These are phyloP conservation scores for Fraxinus platypoda DNA, from an alignment of 305 asterid genomes.

Conservation along the genomic window DNA sequence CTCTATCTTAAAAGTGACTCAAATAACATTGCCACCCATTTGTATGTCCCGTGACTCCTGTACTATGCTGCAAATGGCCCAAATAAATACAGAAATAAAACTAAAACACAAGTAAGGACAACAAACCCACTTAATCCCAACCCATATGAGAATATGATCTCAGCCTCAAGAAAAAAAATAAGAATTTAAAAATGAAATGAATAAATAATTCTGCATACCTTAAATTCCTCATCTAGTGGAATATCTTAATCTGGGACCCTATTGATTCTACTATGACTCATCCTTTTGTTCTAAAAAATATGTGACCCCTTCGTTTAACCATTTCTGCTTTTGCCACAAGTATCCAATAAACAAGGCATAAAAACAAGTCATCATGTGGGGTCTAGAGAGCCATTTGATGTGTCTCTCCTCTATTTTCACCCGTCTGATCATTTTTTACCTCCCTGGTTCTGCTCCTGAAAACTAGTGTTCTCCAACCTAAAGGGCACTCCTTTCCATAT, in stretches of 20 bases:
- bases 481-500: too few species aligned
- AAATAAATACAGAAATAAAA: neutral
- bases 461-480: neutral
- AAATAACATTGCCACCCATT: neutral
- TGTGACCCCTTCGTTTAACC: neutral
- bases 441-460: neutral
- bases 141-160: neutral
- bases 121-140: neutral
- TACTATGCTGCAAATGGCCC: neutral
- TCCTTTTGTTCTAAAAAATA: neutral
- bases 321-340: slow-evolving; percentile 24
- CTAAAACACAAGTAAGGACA: neutral
- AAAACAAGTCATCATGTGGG: slow-evolving; percentile 26
- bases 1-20: neutral
- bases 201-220: neutral
- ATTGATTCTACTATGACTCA: neutral
- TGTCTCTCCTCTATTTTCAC: slow-evolving; percentile 36
- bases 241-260: neutral
- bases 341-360: slow-evolving; percentile 23
- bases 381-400: slow-evolving; percentile 29
- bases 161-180: neutral
- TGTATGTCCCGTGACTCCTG: neutral
- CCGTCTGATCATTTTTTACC: slow-evolving; percentile 38
- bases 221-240: neutral
- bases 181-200: neutral